Percentiles rank a stretch among this genome's conserved stretches.
phyloP scores from a whole-genome alignment of 2,329 filamentous ascomycete genomes.

The Fusarium brachygibbosum region DNA sequence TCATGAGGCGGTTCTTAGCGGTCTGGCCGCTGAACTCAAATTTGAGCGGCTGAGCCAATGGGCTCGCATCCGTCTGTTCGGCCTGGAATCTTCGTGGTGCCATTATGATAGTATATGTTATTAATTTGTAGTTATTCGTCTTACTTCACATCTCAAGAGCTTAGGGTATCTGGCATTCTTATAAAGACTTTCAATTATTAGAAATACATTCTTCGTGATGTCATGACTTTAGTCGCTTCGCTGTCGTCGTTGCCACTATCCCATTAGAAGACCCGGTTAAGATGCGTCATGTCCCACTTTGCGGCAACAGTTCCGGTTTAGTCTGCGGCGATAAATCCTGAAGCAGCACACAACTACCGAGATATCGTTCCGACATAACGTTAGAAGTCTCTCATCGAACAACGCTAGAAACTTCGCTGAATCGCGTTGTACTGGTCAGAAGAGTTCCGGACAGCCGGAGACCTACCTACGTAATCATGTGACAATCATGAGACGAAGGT shows the following conservation, averaged over 20 bases:
- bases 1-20: conserved; percentile 75
- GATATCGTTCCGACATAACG: background rate
- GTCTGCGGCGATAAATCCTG: background rate
- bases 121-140: fast-evolving
- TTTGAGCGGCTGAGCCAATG: conserved; percentile 60
- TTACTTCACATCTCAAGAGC: fast-evolving
- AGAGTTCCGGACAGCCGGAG: background rate
- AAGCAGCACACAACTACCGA: conserved; percentile 10
- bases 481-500: background rate
- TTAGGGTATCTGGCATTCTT: background rate
- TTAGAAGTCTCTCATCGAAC: background rate
- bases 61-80: conserved; percentile 20
- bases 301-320: conserved; percentile 10
- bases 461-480: background rate
- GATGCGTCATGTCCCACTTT: conserved; percentile 33
- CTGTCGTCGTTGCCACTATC: background rate
- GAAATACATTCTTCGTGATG: conserved; percentile 16
- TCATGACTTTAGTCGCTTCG: conserved; percentile 13
- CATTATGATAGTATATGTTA: conserved; percentile 2
- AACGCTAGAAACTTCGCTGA: conserved; percentile 8
- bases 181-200: background rate
- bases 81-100: conserved; percentile 19
- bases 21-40: conserved; percentile 66
- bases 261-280: background rate
- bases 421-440: no score